A percentile compares a stretch with the other conserved stretches of the same genome.
phyloP scores from a whole-genome alignment of 495 filamentous ascomycete species.

The Physcia stellaris region DNA sequence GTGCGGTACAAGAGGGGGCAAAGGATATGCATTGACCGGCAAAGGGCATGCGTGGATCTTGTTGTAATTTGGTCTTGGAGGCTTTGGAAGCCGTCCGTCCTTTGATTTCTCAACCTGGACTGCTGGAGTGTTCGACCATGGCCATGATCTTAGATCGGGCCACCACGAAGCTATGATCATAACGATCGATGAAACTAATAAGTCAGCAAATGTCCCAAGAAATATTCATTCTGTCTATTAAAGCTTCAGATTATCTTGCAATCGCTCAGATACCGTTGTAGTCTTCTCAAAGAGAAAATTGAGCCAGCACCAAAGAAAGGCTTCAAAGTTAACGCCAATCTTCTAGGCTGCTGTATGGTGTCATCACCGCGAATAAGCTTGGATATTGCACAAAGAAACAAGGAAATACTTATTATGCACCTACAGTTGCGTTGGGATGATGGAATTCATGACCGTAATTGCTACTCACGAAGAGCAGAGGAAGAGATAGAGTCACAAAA shows the following conservation, averaged over 20 bases:
- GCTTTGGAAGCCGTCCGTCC: slow-evolving; percentile 21
- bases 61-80: slow-evolving; percentile 51
- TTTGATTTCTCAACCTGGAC: slow-evolving; percentile 1
- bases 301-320: slow-evolving; percentile 59
- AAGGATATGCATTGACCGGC: slow-evolving; percentile 64
- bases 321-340: slow-evolving; percentile 56
- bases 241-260: not conserved
- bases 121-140: too few species aligned
- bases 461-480: too few species aligned
- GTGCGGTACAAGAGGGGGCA: slow-evolving; percentile 78
- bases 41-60: slow-evolving; percentile 66
- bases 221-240: too few species aligned
- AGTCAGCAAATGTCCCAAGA: too few species aligned
- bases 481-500: too few species aligned
- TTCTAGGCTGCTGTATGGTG: slow-evolving; percentile 32
- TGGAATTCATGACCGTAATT: too few species aligned
- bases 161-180: too few species aligned
- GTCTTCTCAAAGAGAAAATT: slow-evolving; percentile 47
- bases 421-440: too few species aligned
- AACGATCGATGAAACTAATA: too few species aligned
- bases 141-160: too few species aligned
- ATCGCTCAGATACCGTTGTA: slow-evolving; percentile 99
- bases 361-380: slow-evolving; percentile 36
- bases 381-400: too few species aligned
- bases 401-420: too few species aligned